Evolutionary conservation across 768 basidiomycete genomes (phyloP).

Genomic region (Cubamyces lactineus): DNA sequence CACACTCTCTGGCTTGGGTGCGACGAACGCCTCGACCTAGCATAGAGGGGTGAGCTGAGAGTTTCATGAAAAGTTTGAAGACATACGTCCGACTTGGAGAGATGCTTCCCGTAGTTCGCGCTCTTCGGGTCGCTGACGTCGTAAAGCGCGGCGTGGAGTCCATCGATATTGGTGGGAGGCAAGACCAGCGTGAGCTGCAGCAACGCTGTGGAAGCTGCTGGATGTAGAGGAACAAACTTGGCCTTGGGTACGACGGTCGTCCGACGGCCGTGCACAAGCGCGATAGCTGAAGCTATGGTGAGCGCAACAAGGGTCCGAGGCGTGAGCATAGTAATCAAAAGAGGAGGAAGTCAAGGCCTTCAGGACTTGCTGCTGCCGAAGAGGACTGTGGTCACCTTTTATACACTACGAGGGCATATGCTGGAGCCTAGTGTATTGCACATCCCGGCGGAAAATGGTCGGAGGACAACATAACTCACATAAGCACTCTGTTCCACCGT

Average conservation of each 20-base stretch:
- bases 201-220: not conserved
- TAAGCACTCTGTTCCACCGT: not conserved
- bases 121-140: slow-evolving; percentile 39
- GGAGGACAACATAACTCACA: too few species aligned
- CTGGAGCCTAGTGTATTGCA: not conserved
- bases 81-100: slow-evolving; percentile 41
- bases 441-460: too few species aligned
- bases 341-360: not conserved
- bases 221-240: slow-evolving; percentile 1
- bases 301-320: not conserved
- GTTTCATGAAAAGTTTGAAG: not conserved
- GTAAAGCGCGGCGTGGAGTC: slow-evolving; percentile 37
- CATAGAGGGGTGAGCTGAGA: not conserved
- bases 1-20: slow-evolving; percentile 10
- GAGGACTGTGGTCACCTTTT: not conserved
- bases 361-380: not conserved
- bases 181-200: slow-evolving; percentile 40
- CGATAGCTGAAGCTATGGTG: not conserved
- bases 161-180: slow-evolving; percentile 34
- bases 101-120: slow-evolving; percentile 41
- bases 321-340: not conserved
- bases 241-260: not conserved
- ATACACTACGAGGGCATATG: not conserved
- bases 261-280: slow-evolving; percentile 1
- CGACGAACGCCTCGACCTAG: slow-evolving; percentile 19